phyloP scores from a whole-genome alignment of 1,284 basidiomycete genomes.

The Earliella scabrosa region DNA sequence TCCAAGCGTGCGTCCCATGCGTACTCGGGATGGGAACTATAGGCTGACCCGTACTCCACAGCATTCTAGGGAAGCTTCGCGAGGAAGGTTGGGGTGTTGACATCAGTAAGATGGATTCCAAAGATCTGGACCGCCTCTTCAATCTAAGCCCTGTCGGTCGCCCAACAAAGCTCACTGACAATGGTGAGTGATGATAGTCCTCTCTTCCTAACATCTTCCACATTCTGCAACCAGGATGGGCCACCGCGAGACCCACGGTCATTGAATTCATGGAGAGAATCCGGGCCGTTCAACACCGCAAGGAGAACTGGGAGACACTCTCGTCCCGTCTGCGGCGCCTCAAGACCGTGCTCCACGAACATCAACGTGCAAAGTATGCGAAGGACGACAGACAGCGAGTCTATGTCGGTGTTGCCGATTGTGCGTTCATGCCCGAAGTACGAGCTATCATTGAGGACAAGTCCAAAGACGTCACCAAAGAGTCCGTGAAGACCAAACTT shows the following conservation, averaged over 20 bases:
- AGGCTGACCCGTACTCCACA: neutral
- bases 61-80: neutral
- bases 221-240: no score
- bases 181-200: neutral
- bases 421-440: neutral
- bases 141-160: neutral
- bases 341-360: neutral
- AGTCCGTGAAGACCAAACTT: neutral
- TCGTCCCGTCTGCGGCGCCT: neutral
- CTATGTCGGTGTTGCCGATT: neutral
- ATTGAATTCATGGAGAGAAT: neutral
- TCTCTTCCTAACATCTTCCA: no score
- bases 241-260: neutral
- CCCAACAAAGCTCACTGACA: slow-evolving; percentile 5
- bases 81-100: slow-evolving; percentile 10
- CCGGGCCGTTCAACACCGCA: neutral
- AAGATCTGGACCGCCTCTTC: neutral
- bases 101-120: neutral
- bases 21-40: neutral
- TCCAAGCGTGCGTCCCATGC: neutral
- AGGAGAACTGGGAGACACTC: neutral
- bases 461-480: neutral
- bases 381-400: neutral
- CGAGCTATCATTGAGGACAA: neutral
- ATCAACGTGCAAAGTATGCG: neutral